phyloP scores from a whole-genome alignment of 345 rosid genomes.

The Erysimum cheiranthoides region DNA sequence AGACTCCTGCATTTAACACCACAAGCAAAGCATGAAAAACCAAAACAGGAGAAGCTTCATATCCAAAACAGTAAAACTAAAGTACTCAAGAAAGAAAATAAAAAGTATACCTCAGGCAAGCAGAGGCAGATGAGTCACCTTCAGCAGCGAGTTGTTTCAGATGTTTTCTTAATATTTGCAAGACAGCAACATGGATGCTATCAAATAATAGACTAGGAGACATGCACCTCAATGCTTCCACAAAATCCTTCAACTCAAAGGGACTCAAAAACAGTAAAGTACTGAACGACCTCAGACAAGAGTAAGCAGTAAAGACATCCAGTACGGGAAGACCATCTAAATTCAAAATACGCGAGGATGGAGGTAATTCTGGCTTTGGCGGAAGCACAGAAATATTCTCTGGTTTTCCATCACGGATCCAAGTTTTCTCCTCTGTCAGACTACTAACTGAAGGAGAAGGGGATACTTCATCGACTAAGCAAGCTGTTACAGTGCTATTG shows the following conservation, averaged over 20 bases:
- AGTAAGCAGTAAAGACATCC: slow-evolving; percentile 73
- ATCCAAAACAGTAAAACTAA: slow-evolving; percentile 17
- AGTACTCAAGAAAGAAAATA: slow-evolving; percentile 29
- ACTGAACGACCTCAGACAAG: slow-evolving; percentile 92
- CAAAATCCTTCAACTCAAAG: slow-evolving; percentile 88
- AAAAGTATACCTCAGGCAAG: slow-evolving; percentile 81
- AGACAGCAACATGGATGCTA: slow-evolving; percentile 79
- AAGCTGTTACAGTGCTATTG: slow-evolving; percentile 36
- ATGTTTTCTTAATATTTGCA: slow-evolving; percentile 75
- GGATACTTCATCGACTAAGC: slow-evolving; percentile 45
- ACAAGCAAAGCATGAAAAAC: slow-evolving; percentile 41
- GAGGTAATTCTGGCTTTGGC: slow-evolving; percentile 72
- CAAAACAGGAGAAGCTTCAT: slow-evolving; percentile 28
- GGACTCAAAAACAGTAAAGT: slow-evolving; percentile 85
- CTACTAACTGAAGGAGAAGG: slow-evolving; percentile 64
- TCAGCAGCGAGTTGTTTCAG: slow-evolving; percentile 76
- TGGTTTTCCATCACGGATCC: slow-evolving; percentile 34
- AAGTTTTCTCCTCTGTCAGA: slow-evolving; percentile 62
- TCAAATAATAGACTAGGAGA: slow-evolving; percentile 71
- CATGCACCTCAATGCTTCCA: slow-evolving; percentile 64
- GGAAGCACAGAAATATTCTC: slow-evolving; percentile 59
- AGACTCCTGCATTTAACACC: slow-evolving; percentile 76
- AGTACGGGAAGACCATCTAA: slow-evolving; percentile 68
- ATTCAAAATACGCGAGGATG: slow-evolving; percentile 66
- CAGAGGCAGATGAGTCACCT: slow-evolving; percentile 79